Evolutionary conservation across 148 eudicot species (phyloP).

Genomic region (Dysphania ambrosioides): DNA sequence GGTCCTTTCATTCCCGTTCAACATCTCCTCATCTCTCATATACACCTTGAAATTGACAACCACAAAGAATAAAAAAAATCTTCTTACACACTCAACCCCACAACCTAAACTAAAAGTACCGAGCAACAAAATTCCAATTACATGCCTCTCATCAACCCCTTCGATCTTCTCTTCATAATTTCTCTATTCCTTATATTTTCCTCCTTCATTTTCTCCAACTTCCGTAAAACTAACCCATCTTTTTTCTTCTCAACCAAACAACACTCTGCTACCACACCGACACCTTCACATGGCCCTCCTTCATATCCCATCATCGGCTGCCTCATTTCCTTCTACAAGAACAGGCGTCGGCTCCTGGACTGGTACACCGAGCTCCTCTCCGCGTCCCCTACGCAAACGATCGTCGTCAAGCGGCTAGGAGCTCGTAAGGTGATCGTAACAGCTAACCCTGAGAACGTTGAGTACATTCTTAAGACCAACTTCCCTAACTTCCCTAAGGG

Average conservation of each 20-base stretch:
- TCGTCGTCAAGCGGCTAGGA: conserved; percentile 46
- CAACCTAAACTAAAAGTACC: too few relatives aligned
- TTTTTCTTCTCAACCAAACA: neutral
- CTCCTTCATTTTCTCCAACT: conserved; percentile 4
- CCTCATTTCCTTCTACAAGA: conserved; percentile 49
- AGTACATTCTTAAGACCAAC: conserved; percentile 64
- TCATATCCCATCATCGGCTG: conserved; percentile 51
- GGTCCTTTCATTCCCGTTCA: neutral
- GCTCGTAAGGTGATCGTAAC: conserved; percentile 48
- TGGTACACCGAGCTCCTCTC: conserved; percentile 68
- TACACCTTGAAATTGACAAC: neutral
- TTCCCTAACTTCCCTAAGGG: conserved; percentile 68
- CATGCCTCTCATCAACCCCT: conserved; percentile 6
- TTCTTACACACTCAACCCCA: too few relatives aligned
- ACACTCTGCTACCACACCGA: neutral
- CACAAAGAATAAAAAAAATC: too few relatives aligned
- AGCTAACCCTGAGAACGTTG: conserved; percentile 64
- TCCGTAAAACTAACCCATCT: neutral
- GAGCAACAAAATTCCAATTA: neutral
- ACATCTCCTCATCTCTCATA: neutral
- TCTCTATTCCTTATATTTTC: conserved; percentile 14
- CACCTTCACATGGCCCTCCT: conserved; percentile 26
- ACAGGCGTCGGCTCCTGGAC: conserved; percentile 42
- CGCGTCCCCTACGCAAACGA: conserved; percentile 45
- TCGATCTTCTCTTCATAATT: conserved; percentile 15